phyloP scores from a whole-genome alignment of 371 early-diverging fungal genomes.

The Saksenaea oblongispora region DNA sequence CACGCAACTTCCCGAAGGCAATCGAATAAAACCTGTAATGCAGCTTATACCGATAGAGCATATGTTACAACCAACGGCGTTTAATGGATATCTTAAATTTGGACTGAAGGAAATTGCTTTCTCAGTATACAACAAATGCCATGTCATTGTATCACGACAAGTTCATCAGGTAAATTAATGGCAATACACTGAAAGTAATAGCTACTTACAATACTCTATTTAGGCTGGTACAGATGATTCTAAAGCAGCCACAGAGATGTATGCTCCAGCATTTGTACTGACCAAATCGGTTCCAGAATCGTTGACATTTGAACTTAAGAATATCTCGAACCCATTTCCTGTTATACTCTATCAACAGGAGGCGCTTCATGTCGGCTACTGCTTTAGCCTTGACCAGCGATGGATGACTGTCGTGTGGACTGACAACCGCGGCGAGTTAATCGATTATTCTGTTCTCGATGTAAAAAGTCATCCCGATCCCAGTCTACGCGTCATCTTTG shows the following conservation, averaged over 20 bases:
- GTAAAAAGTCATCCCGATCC: conserved; percentile 1
- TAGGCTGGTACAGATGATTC: conserved; percentile 9
- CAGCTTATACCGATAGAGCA: conserved; percentile 67
- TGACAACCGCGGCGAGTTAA: conserved; percentile 58
- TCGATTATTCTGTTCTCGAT: conserved; percentile 42
- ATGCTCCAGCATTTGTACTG: conserved; percentile 56
- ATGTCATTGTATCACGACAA: conserved; percentile 38
- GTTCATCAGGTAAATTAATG: conserved; percentile 15
- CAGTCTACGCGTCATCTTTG: conserved; percentile 16
- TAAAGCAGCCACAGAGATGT: conserved; percentile 32
- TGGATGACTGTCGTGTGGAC: conserved; percentile 64
- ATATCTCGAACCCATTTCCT: conserved; percentile 29
- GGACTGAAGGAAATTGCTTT: conserved; percentile 66
- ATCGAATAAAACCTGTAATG: conserved; percentile 37
- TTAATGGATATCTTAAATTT: conserved; percentile 56
- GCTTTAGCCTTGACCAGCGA: conserved; percentile 56
- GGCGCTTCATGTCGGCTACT: conserved; percentile 59
- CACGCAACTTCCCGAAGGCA: not conserved
- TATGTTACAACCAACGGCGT: conserved; percentile 48
- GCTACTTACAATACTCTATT: not conserved
- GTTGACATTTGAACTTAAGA: conserved; percentile 43
- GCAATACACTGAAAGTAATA: not conserved
- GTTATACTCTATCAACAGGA: conserved; percentile 33
- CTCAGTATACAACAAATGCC: conserved; percentile 61
- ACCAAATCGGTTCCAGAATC: conserved; percentile 43